Base-by-base conservation (phyloP, 2,329 filamentous ascomycete genomes). In the Xylaria sp. region DNA sequence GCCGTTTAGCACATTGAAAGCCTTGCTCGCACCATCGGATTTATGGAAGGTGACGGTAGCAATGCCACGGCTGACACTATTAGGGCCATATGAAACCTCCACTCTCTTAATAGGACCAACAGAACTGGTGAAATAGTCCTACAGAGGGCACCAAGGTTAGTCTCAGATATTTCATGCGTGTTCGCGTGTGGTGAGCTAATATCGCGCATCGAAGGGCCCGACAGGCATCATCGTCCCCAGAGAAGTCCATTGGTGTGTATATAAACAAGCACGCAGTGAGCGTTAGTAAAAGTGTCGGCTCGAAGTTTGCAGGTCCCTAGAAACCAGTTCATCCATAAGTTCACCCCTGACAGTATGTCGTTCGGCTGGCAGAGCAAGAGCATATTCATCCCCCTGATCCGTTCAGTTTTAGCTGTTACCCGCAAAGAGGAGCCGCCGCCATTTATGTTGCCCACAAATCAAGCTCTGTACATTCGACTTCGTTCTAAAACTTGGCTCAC, bases 41-140 rank as follows among this genome's bases (percentile, higher is more conserved):
- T 93, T 93, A 80, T 82, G 83, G 84, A 99, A 99, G 72, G 90
- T 90, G 75, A 99, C 92, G 63, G 93, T 96, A 76, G 94, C 94
- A 78, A 95, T 93, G 73, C 96, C 96, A 78, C 94, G 93, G 86
- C 94, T 97, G 74, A 90, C 89, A 72, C 95, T 95, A 79, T 93
- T 93, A 72, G 95, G 93, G 76, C 95, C 96, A 83, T 99, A 99
- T 60, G 93, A 93, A 76, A 99, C 86, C 75, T 96, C 90, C 72
- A 97, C 93, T 81, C 88, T 91, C 87, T 97, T 97, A 82, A 98
- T 93, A 72, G 92, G 89, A 74, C 94, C 95, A 80, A 97, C 90
- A 76, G 93, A 91, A 78, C 93, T 91, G 78, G 86, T 83, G 81
- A 99, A 98, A 83, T 98, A 99, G 84, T 99, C 96, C 96, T 99